Evolutionary conservation across 305 asterid species (phyloP).

Genomic region (Solanum hybrid): DNA sequence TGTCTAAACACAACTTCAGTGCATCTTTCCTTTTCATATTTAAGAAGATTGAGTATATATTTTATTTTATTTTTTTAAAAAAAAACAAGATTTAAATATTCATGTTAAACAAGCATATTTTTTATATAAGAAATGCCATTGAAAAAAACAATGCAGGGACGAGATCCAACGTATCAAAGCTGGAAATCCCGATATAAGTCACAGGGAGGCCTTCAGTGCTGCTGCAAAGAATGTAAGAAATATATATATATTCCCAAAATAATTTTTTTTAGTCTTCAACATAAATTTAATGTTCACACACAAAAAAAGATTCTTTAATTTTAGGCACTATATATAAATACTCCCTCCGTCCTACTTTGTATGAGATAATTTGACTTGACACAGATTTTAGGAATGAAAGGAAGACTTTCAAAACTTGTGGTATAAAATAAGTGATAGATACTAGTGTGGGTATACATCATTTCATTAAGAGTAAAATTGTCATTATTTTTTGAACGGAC

Average conservation of each 20-base stretch:
- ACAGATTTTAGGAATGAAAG: too few relatives aligned
- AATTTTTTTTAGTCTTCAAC: background rate
- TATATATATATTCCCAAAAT: conserved; percentile 11
- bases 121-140: background rate
- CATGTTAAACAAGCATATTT: background rate
- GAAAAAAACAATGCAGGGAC: conserved; percentile 48
- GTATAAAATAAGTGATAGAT: too few relatives aligned
- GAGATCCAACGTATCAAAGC: conserved; percentile 99
- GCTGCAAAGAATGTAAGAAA: conserved; percentile 96
- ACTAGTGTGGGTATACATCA: background rate
- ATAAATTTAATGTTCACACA: background rate
- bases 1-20: background rate
- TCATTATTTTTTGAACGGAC: accelerated
- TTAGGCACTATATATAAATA: background rate
- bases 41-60: background rate
- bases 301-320: background rate
- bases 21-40: background rate
- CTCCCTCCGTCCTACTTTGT: too few relatives aligned
- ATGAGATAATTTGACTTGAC: too few relatives aligned
- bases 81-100: background rate
- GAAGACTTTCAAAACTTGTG: too few relatives aligned
- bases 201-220: conserved; percentile 98
- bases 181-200: conserved; percentile 98
- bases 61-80: background rate
- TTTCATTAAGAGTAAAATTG: background rate